A percentile compares a stretch with the other conserved stretches of the same genome.
These are phyloP conservation scores for Scalesia atractyloides DNA, from an alignment of 129 eudicot species.

Conservation along the genomic window DNA sequence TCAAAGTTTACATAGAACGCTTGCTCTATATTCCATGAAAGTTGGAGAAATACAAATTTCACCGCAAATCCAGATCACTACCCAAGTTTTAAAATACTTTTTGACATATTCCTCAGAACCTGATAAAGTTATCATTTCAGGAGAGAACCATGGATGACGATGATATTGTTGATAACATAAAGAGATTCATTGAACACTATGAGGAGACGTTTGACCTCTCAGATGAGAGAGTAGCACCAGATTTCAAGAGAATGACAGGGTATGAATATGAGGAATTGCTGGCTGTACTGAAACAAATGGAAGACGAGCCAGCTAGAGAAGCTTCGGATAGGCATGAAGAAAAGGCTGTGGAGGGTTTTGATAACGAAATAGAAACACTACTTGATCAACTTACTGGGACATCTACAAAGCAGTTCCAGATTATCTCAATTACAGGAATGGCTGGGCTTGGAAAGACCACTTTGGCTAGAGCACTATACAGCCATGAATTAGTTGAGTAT, in stretches of 20 bases:
- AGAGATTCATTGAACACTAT: background rate
- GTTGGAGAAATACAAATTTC: too few relatives aligned
- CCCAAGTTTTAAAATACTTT: background rate
- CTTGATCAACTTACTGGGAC: too few relatives aligned
- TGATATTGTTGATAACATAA: background rate
- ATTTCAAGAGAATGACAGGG: background rate
- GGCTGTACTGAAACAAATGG: slow-evolving; percentile 1
- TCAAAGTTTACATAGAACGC: too few relatives aligned
- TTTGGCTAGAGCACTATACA: slow-evolving; percentile 25
- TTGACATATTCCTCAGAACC: background rate
- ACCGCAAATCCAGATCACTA: background rate
- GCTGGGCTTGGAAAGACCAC: slow-evolving; percentile 28
- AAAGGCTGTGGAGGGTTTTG: slow-evolving; percentile 32
- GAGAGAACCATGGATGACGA: background rate
- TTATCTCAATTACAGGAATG: too few relatives aligned
- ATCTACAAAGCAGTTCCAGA: too few relatives aligned
- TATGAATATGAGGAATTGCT: slow-evolving; percentile 1
- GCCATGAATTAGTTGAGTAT: slow-evolving; percentile 11
- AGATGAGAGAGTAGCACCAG: too few relatives aligned
- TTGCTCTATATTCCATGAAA: too few relatives aligned
- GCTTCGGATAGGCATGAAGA: too few relatives aligned
- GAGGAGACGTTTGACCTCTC: background rate
- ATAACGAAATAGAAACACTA: slow-evolving; percentile 19
- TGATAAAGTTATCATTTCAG: background rate
- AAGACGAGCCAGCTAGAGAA: too few relatives aligned